Base-by-base conservation (phyloP, 164 flowering plant genomes). In the Dillenia suffruticosa region DNA sequence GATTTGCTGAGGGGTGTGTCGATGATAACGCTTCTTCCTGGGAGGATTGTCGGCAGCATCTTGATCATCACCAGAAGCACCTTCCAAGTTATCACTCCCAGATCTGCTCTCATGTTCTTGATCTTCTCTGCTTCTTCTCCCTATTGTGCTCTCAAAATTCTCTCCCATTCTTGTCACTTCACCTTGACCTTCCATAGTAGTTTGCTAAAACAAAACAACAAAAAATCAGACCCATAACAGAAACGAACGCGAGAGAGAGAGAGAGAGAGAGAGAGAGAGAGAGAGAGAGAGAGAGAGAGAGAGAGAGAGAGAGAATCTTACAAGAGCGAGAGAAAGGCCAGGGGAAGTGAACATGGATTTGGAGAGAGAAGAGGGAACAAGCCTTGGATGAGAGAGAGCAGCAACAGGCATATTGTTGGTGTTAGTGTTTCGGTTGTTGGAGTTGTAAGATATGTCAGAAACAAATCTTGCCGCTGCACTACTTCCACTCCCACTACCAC, bases 1-100 rank as follows among this genome's bases (percentile, higher is more conserved):
- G 68, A 94, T 94, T 80, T 94, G 99, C 70, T 89, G 93, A n/a
- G 96, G 96, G 54, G 99, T 94, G 81, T 94, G 99, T 58, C 99
- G 89, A 80, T 94, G 97, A 66, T 94, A 91, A 61, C 96, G 63
- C 68, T 94, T 89, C 77, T 89, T 91, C 75, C 87, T 77, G 1
- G 93, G 93, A 8, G 90, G 96, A 9, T 79, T 82, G 71, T 87
- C 93, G 61, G 80, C 78, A 40, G 71, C 84, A 50, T 87, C 97
- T 53, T 73, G 85, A 58, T 94, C 97, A 51, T 91, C 99, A 7
- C 93, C 96, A 9, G 96, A 87, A 49, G 68, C 93, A 2, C 92
- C 97, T 0, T 91, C 99, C 78, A 94, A 63, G 78, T 91, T 84
- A 69, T 84, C 99, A 54, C 96, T 90, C 5, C 92, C 97, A 77